These are phyloP conservation scores for Heliamphora exappendiculata DNA, from an alignment of 148 eudicot species.

Conservation along the genomic window DNA sequence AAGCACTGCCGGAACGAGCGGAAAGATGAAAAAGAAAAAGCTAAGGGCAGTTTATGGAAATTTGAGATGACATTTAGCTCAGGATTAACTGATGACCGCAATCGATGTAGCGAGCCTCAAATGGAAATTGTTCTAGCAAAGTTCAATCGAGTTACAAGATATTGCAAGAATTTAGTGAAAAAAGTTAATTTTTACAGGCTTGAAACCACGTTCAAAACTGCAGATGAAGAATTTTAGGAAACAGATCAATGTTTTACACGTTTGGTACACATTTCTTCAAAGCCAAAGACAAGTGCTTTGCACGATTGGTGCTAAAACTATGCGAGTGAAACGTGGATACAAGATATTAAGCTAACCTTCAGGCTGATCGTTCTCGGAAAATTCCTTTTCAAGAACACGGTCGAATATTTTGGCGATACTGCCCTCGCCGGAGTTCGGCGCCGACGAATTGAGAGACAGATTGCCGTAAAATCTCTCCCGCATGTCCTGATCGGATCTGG, in stretches of 20 bases:
- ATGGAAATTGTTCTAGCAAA: neutral
- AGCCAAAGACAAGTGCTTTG: neutral
- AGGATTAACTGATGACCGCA: too few relatives aligned
- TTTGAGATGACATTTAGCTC: neutral
- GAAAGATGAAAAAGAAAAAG: neutral
- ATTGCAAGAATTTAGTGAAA: neutral
- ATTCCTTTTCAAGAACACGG: conserved; percentile 76
- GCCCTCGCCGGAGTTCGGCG: conserved; percentile 46
- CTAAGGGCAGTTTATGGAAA: neutral
- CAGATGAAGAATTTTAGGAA: neutral
- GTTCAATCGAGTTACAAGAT: neutral
- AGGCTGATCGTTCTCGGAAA: conserved; percentile 83
- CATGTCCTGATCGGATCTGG: conserved; percentile 73
- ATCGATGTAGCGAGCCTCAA: neutral
- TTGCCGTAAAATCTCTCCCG: conserved; percentile 78
- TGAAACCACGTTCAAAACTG: neutral
- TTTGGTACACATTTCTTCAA: neutral
- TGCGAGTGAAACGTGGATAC: neutral
- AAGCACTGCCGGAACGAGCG: neutral
- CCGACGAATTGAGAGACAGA: conserved; percentile 48
- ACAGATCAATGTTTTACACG: neutral
- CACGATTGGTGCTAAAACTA: neutral
- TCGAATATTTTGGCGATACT: conserved; percentile 85
- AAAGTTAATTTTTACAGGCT: neutral
- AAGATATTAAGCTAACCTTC: conserved; percentile 42